Conservation (phyloP, 768 basidiomycete genomes). For the Dacryopinax spathularia region DNA sequence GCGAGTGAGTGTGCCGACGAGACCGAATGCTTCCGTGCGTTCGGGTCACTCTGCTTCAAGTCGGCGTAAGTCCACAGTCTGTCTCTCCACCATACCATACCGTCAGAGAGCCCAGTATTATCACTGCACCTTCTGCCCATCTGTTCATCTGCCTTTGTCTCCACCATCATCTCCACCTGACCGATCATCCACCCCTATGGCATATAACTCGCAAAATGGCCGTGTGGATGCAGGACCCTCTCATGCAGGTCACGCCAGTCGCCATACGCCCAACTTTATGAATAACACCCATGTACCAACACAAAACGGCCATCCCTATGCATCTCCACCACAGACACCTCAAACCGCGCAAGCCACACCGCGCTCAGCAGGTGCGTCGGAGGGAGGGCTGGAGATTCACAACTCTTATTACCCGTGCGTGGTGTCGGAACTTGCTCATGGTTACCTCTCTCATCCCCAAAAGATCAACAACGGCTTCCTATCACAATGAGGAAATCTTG, state of each 20-base stretch:
- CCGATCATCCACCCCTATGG: neutral
- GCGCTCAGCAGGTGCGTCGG: neutral
- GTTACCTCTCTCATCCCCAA: neutral
- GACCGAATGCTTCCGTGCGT: too few relatives aligned
- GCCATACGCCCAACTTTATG: neutral
- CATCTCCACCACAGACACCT: neutral
- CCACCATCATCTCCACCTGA: too few relatives aligned
- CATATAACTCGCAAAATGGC: neutral
- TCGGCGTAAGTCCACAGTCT: too few relatives aligned
- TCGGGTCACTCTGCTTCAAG: too few relatives aligned
- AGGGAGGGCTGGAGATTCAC: neutral
- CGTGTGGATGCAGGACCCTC: neutral
- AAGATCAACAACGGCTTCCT: neutral
- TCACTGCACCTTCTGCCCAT: too few relatives aligned
- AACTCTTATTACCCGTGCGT: neutral
- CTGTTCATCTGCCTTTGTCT: too few relatives aligned
- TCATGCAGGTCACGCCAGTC: neutral
- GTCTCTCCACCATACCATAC: too few relatives aligned
- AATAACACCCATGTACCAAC: neutral
- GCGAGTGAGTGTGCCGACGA: too few relatives aligned
- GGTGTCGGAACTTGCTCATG: neutral
- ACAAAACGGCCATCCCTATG: neutral
- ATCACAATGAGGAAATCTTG: constrained; percentile 62
- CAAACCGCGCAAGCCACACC: neutral
- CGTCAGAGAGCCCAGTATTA: too few relatives aligned